Evolutionary conservation across 805 yeast genomes (phyloP), one percentile per base, ranked within the genome.

Genomic region (Candida mattraensis): DNA sequence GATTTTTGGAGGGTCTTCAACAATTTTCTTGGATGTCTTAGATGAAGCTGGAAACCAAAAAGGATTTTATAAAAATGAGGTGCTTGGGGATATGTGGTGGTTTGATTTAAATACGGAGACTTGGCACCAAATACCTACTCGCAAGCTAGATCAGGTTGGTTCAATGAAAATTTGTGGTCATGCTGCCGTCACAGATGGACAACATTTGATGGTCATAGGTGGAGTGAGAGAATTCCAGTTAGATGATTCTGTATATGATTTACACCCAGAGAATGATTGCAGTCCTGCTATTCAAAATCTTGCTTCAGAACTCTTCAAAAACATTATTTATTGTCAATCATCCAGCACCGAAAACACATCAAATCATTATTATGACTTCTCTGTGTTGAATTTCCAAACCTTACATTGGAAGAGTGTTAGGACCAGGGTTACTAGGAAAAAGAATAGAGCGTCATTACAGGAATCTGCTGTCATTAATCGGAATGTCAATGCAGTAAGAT

Each of bases 11-110:
- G 67, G 67, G 7, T 62, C 67, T 3, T 44, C 59, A 10, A 43
- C 42, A 1, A 37, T 51, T 16, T 46, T 50, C 31, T 44, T 54
- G 9, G 53, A 54, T 29, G 50, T 56, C 5, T 21, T 40, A 6
- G 39, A 44, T 19, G 47, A 50, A 16, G 35, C 49, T 24, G 52
- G 48, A 5, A 38, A 28, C 10, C 37, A 37, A 14, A 34, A 33
- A 10, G 47, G 39, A 5, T 58, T 42, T 28, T 40, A 42, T 24
- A 47, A 36, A 23, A 36, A 35, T 7, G 52, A 60, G 12, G 64
- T 73, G 8, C 49, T 59, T 17, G 73, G 75, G 18, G 80, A 74
- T 52, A 47, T 66, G 47, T 75, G 80, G 80, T 62, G 66, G 58
- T 74, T 70, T 42, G 69, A 71, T 42, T 45, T 74, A 17, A 64